Evolutionary conservation across 225 moss, liverwort and hornwort genomes (phyloP).

Genomic region (Marchantia paleacea): DNA sequence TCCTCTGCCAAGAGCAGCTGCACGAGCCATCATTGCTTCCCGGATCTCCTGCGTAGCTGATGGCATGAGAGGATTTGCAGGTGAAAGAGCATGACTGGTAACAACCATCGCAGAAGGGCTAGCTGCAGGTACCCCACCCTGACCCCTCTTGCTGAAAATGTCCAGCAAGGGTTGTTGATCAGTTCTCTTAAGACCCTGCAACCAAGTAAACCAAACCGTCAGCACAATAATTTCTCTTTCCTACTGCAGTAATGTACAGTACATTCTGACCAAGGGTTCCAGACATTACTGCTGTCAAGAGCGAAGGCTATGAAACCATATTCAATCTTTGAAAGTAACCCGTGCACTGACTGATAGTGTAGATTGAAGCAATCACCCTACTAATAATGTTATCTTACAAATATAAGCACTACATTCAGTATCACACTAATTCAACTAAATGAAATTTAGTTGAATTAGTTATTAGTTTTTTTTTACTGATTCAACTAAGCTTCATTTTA

Average conservation of each 20-base stretch:
- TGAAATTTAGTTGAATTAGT: too few species aligned
- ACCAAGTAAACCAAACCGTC: background rate
- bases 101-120: conserved; percentile 19
- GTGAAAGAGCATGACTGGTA: conserved; percentile 10
- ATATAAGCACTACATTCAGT: too few species aligned
- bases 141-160: conserved; percentile 69
- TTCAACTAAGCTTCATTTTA: too few species aligned
- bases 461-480: too few species aligned
- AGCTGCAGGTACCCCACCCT: conserved; percentile 49
- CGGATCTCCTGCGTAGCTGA: conserved; percentile 59
- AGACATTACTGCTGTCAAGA: background rate
- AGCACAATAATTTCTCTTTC: background rate
- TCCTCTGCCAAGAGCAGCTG: conserved; percentile 87
- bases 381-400: too few species aligned
- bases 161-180: conserved; percentile 97
- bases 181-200: conserved; percentile 79
- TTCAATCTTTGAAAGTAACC: background rate
- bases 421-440: too few species aligned
- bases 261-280: background rate
- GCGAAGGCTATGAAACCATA: background rate
- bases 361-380: background rate
- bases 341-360: background rate
- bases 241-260: background rate
- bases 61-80: conserved; percentile 32
- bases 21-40: conserved; percentile 96